Percentiles rank a stretch among this genome's conserved stretches.
Conservation (phyloP, 1,284 basidiomycete species). For the Irpex rosettiformis region DNA sequence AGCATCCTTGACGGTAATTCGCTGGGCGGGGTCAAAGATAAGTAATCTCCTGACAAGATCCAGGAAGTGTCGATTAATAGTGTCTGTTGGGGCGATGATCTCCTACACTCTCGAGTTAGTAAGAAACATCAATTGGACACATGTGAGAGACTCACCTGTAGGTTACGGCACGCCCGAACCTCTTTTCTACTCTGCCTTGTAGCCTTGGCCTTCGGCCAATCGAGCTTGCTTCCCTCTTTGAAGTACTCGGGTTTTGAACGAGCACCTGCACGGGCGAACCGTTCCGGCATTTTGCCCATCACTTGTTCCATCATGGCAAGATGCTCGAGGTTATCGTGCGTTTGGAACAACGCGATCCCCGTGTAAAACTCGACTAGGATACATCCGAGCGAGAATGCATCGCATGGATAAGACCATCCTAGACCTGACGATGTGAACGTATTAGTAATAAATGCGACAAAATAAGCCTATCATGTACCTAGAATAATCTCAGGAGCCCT, state of each 20-base stretch:
- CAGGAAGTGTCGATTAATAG: constrained; percentile 77
- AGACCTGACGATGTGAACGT: constrained; percentile 59
- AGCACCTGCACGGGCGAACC: constrained; percentile 70
- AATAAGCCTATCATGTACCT: constrained; percentile 49
- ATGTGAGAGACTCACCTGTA: constrained; percentile 49
- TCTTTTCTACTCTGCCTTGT: constrained; percentile 92
- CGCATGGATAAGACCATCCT: constrained; percentile 98
- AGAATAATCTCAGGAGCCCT: constrained; percentile 99
- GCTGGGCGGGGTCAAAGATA: constrained; percentile 86
- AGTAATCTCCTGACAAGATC: constrained; percentile 87
- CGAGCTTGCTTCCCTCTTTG: constrained; percentile 77
- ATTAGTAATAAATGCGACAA: not conserved
- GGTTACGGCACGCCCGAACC: constrained; percentile 80
- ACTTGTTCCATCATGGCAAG: constrained; percentile 99
- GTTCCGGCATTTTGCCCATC: constrained; percentile 94
- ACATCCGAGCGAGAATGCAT: constrained; percentile 97
- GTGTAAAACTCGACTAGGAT: constrained; percentile 99
- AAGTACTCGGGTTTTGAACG: constrained; percentile 91
- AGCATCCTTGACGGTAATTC: constrained; percentile 85
- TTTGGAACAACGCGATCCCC: constrained; percentile 96
- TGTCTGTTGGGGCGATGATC: constrained; percentile 75
- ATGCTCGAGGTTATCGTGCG: constrained; percentile 98
- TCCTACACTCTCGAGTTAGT: constrained; percentile 47
- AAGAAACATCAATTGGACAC: not conserved
- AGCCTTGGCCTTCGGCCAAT: constrained; percentile 89